Conservation (phyloP, 176 grass and related monocot genomes). For the Aegilops sharonensis region DNA sequence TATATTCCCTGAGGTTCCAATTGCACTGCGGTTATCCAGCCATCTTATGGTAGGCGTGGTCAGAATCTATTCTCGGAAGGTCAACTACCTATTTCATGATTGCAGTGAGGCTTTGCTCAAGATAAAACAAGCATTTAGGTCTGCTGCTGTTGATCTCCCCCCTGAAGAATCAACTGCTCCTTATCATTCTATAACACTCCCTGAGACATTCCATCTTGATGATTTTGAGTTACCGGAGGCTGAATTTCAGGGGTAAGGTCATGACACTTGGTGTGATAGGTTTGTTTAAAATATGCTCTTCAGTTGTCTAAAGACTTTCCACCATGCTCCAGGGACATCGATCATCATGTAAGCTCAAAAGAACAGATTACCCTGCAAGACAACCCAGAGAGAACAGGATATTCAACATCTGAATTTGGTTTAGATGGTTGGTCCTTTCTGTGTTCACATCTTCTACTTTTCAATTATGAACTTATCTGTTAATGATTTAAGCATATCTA, state of each 20-base stretch:
- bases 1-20: conserved; percentile 95
- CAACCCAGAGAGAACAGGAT: conserved; percentile 77
- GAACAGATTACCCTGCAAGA: conserved; percentile 99
- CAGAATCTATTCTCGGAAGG: conserved; percentile 98
- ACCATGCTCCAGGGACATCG: conserved; percentile 63
- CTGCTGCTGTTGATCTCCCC: conserved; percentile 88
- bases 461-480: conserved; percentile 1
- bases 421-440: conserved; percentile 82
- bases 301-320: conserved; percentile 25
- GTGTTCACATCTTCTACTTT: conserved; percentile 21
- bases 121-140: conserved; percentile 98
- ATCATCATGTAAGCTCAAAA: conserved; percentile 95
- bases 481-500: conserved; percentile 27
- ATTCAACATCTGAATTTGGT: conserved; percentile 85
- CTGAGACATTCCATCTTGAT: conserved; percentile 99
- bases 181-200: conserved; percentile 98
- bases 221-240: conserved; percentile 96
- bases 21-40: conserved; percentile 96
- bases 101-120: conserved; percentile 97
- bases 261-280: neutral
- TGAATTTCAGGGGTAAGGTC: conserved; percentile 84
- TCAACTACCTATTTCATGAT: conserved; percentile 99
- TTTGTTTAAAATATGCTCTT: conserved; percentile 9
- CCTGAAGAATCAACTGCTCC: conserved; percentile 99
- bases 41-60: conserved; percentile 97